Percentiles rank a stretch among this genome's conserved stretches.
Conservation (phyloP, 140 eudicot species). For the Stevia rebaudiana region DNA sequence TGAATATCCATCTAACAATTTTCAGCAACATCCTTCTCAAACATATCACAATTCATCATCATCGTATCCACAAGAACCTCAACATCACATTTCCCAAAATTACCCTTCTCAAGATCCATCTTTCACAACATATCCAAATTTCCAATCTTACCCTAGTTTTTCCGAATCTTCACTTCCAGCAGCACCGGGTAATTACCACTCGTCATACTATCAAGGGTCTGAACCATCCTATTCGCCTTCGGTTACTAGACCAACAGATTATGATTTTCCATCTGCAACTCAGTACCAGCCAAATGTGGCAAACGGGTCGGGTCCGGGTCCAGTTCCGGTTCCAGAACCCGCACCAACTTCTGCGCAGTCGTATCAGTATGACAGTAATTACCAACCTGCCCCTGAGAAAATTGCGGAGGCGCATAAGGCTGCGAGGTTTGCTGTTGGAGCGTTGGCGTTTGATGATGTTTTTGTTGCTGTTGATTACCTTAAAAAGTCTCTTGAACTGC, state of each 20-base stretch:
- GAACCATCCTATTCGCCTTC: conserved; percentile 36
- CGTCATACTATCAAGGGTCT: conserved; percentile 73
- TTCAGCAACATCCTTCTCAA: conserved; percentile 39
- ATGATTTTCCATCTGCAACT: conserved; percentile 43
- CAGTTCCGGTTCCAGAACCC: conserved; percentile 19
- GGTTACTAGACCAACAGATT: conserved; percentile 31
- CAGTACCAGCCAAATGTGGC: conserved; percentile 37
- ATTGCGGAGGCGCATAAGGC: conserved; percentile 96
- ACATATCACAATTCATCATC: conserved; percentile 42
- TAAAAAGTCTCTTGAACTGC: conserved; percentile 74
- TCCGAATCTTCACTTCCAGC: conserved; percentile 73
- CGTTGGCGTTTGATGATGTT: conserved; percentile 92
- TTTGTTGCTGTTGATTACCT: conserved; percentile 75
- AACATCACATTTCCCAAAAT: conserved; percentile 41
- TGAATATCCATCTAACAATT: conserved; percentile 39
- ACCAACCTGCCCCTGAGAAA: conserved; percentile 81
- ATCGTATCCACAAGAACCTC: conserved; percentile 50
- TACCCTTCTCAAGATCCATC: conserved; percentile 56
- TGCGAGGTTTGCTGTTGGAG: conserved; percentile 94
- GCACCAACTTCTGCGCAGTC: conserved; percentile 31
- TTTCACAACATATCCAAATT: conserved; percentile 48
- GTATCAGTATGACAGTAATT: conserved; percentile 75
- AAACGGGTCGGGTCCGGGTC: conserved; percentile 39
- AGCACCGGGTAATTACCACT: conserved; percentile 57
- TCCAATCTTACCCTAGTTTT: conserved; percentile 89